phyloP scores from a whole-genome alignment of 495 filamentous ascomycete species.

The Lophiostoma macrostomum region DNA sequence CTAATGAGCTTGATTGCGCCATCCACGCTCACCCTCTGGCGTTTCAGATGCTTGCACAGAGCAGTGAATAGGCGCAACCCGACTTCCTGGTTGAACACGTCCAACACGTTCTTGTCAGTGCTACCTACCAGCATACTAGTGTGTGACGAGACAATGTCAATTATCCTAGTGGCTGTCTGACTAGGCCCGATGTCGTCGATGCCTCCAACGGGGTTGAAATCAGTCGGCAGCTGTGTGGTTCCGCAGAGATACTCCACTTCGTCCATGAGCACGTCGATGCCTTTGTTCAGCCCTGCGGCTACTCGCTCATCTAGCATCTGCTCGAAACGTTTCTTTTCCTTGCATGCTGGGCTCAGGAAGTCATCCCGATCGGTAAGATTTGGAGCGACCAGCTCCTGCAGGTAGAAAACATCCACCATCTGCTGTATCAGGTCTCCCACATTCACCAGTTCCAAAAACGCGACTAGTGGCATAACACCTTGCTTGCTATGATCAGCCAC shows the following conservation, averaged over 20 bases:
- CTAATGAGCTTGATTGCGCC: constrained; percentile 89
- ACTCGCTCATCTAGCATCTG: constrained; percentile 98
- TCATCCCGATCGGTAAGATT: constrained; percentile 89
- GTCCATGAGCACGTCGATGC: constrained; percentile 97
- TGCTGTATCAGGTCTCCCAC: constrained; percentile 97
- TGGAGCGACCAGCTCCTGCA: constrained; percentile 80
- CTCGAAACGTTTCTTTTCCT: constrained; percentile 98
- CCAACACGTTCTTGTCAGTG: constrained; percentile 94
- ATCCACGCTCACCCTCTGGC: constrained; percentile 84
- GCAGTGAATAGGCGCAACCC: constrained; percentile 86
- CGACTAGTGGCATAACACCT: constrained; percentile 88
- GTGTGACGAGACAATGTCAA: constrained; percentile 79
- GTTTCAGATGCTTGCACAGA: constrained; percentile 94
- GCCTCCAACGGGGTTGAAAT: constrained; percentile 77
- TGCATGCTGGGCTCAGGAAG: constrained; percentile 84
- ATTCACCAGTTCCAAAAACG: constrained; percentile 95
- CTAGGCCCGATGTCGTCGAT: constrained; percentile 33
- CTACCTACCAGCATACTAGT: constrained; percentile 87
- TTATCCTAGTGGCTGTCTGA: too few relatives aligned
- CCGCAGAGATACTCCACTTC: constrained; percentile 95
- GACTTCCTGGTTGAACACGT: constrained; percentile 98
- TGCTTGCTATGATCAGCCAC: constrained; percentile 65
- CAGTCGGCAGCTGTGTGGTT: constrained; percentile 78
- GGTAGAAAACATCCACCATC: constrained; percentile 99
- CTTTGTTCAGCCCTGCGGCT: constrained; percentile 91